Evolutionary conservation across 495 filamentous ascomycete species (phyloP), one percentile per base, ranked within the genome.

Genomic region (Penicilliopsis zonata): DNA sequence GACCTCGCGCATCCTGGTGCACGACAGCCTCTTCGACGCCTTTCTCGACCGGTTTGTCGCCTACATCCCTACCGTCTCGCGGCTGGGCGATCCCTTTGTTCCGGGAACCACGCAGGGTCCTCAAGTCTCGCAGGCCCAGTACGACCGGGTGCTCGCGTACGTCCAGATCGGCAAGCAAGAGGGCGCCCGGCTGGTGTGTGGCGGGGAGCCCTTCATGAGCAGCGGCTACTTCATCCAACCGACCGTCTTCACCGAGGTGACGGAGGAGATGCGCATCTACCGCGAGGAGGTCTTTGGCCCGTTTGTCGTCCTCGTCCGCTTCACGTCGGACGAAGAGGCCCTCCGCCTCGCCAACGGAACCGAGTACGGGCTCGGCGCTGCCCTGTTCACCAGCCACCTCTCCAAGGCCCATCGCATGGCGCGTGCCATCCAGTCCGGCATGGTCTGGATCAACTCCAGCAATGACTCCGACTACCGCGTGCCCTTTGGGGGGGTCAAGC

Each of bases 401-500:
- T 62, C 68, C 26, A 55, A 61, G 29, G 78, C 66, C 6, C 59
- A 82, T 40, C 59, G 71, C 28, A 55, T 83, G 17, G 70, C 76
- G 12, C 67, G 57, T 42, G 48, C 57, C 35, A 68, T 83, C 37
- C 69, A 79, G 47, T 66, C 69, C 14, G 81, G 82, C 6, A 76
- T 54, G 71, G 74, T 29, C 40, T 42, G 84, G 83, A 76, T 92
- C 49, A 90, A 90, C 52, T 76, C 69, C 37, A 76, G 72, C 44
- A 74, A 80, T 34, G 74, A 79, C 42, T 67, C 59, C 3, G 69
- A 78, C 44, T 71, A 63, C 37, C 45, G 79, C 22, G 66, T 86
- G 22, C 82, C 80, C 12, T 87, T 87, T 54, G 85, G 85, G 15
- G 84, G 84, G 4, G 80, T 90, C 35, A 90, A 90, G 67, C 78